phyloP scores from a whole-genome alignment of 345 rosid species.

The Melaleuca quinquenervia region DNA sequence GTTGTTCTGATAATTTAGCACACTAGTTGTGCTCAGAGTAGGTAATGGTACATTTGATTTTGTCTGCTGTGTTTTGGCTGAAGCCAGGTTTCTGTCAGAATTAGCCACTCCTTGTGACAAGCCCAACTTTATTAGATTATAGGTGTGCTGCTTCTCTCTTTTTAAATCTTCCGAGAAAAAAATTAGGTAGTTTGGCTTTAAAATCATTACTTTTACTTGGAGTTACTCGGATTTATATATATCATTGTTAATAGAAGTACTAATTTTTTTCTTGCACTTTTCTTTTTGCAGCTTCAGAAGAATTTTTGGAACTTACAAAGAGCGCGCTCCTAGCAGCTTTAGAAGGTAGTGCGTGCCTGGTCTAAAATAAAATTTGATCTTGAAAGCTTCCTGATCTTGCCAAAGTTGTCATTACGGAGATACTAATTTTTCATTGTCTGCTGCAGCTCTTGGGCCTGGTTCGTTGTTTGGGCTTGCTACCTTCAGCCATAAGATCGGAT shows the following conservation, averaged over 20 bases:
- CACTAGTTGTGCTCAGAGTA: neutral
- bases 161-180: neutral
- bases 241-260: neutral
- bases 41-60: neutral
- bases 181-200: neutral
- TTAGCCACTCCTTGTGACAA: neutral
- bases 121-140: neutral
- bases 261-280: neutral
- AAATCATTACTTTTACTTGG: neutral
- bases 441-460: slow-evolving; percentile 85
- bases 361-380: neutral
- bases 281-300: slow-evolving; percentile 72
- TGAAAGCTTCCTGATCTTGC: neutral
- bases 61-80: neutral
- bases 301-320: slow-evolving; percentile 93
- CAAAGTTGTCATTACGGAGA: neutral
- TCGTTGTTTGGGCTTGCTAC: slow-evolving; percentile 87
- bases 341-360: slow-evolving; percentile 47
- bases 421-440: neutral
- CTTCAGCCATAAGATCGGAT: slow-evolving; percentile 85
- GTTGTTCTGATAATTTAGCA: neutral
- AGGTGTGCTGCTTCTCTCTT: neutral
- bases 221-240: neutral
- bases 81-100: neutral
- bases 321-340: slow-evolving; percentile 87